These are phyloP conservation scores for Circinella minor DNA, from an alignment of 371 early-diverging fungal species.

Conservation along the genomic window DNA sequence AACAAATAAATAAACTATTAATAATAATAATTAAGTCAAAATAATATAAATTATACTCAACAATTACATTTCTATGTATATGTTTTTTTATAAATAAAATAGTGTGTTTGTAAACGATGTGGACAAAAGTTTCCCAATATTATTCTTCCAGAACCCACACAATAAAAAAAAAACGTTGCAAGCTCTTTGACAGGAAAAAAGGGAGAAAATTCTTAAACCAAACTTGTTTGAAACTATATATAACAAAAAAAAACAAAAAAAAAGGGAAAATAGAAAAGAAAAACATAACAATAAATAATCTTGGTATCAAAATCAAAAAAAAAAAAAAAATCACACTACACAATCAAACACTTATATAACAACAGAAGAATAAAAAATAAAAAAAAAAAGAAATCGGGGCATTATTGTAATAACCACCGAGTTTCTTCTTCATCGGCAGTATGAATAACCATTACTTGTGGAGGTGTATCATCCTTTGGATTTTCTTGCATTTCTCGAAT, in stretches of 20 bases:
- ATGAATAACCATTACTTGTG: neutral
- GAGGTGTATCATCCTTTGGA: neutral
- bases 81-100: slow-evolving; percentile 7
- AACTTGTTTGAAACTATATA: too few relatives aligned
- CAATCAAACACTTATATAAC: neutral
- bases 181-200: too few relatives aligned
- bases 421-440: slow-evolving; percentile 6
- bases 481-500: slow-evolving; percentile 12
- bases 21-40: too few relatives aligned
- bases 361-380: neutral
- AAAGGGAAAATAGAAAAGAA: too few relatives aligned
- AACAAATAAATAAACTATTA: too few relatives aligned
- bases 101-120: slow-evolving; percentile 51
- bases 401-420: neutral
- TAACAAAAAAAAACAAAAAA: too few relatives aligned
- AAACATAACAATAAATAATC: too few relatives aligned
- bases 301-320: slow-evolving; percentile 3
- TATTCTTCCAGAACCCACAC: slow-evolving; percentile 35
- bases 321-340: neutral
- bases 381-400: neutral
- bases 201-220: too few relatives aligned
- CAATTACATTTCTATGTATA: neutral
- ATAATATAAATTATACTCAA: neutral
- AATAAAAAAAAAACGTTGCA: neutral
- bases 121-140: slow-evolving; percentile 45